Percentiles rank a stretch among this genome's conserved stretches.
Conservation (phyloP, 2,329 filamentous ascomycete species). For the Tolypocladium album region DNA sequence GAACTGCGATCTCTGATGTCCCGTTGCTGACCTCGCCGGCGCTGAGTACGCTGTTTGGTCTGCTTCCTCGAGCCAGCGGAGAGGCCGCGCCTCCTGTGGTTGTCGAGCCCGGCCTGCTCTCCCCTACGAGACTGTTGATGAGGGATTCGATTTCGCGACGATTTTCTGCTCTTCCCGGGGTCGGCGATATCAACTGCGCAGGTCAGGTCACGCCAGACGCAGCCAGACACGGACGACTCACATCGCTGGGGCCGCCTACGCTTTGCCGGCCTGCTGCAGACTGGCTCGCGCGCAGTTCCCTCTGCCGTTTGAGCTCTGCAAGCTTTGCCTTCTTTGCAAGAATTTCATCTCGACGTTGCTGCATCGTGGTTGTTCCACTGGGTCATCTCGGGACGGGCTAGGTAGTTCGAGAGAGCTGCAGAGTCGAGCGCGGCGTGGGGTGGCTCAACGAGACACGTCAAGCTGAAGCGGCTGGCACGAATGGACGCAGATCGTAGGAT, state of each 20-base stretch:
- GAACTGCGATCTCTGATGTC: constrained; percentile 48
- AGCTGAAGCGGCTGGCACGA: background rate
- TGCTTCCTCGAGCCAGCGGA: constrained; percentile 59
- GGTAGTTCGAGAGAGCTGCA: constrained; percentile 6
- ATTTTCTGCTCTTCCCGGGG: constrained; percentile 56
- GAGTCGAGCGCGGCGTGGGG: background rate
- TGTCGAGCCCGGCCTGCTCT: constrained; percentile 61
- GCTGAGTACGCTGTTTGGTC: constrained; percentile 79
- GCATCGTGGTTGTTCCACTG: constrained; percentile 39
- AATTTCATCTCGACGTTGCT: constrained; percentile 90
- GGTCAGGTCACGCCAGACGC: constrained; percentile 1
- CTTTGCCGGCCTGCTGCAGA: constrained; percentile 59
- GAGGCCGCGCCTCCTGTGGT: constrained; percentile 53
- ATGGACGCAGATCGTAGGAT: background rate
- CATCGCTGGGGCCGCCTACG: constrained; percentile 59
- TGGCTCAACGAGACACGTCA: background rate
- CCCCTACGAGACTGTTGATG: constrained; percentile 73
- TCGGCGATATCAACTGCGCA: constrained; percentile 49
- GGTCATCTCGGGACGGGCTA: constrained; percentile 35
- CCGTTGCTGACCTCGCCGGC: constrained; percentile 71
- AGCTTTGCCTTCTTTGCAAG: constrained; percentile 94
- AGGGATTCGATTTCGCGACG: constrained; percentile 74
- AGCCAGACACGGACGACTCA: constrained; percentile 28
- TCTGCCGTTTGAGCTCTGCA: constrained; percentile 86
- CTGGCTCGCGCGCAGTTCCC: constrained; percentile 72